These are phyloP conservation scores for Verticillium klebahnii DNA, from an alignment of 2,329 filamentous ascomycete species.

Conservation along the genomic window DNA sequence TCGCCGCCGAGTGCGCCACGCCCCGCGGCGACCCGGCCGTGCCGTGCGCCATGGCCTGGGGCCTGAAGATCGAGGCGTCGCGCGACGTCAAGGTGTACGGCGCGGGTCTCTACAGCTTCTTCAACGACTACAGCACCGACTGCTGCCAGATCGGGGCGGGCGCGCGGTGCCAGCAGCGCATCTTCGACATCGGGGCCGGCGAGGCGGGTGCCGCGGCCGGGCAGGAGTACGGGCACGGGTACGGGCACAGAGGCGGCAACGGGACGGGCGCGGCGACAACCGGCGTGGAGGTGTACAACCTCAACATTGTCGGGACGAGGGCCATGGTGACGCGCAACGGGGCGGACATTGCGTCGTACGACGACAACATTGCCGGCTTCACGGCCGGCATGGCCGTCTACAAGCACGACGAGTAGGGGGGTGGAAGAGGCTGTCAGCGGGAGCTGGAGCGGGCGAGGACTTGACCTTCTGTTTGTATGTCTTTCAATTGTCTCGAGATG, in stretches of 20 bases:
- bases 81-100: conserved; percentile 55
- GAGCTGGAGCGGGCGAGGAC: conserved; percentile 4
- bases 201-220: conserved; percentile 15
- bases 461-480: neutral
- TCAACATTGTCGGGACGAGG: conserved; percentile 39
- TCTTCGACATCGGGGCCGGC: conserved; percentile 24
- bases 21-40: conserved; percentile 4
- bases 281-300: conserved; percentile 32
- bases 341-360: conserved; percentile 25
- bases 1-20: conserved; percentile 34
- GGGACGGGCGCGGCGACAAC: conserved; percentile 4
- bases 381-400: conserved; percentile 31
- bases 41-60: conserved; percentile 58
- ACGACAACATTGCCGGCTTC: conserved; percentile 33
- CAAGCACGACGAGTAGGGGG: conserved; percentile 7
- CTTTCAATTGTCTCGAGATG: neutral
- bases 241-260: conserved; percentile 6
- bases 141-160: conserved; percentile 38
- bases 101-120: conserved; percentile 64
- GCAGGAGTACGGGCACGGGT: neutral
- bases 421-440: neutral
- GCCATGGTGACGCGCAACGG: conserved; percentile 34
- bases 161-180: conserved; percentile 41
- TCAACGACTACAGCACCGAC: conserved; percentile 54
- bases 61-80: conserved; percentile 54